Percentiles rank a stretch among this genome's conserved stretches.
phyloP scores from a whole-genome alignment of 169 alveolate species.

The Blepharisma undulans region DNA sequence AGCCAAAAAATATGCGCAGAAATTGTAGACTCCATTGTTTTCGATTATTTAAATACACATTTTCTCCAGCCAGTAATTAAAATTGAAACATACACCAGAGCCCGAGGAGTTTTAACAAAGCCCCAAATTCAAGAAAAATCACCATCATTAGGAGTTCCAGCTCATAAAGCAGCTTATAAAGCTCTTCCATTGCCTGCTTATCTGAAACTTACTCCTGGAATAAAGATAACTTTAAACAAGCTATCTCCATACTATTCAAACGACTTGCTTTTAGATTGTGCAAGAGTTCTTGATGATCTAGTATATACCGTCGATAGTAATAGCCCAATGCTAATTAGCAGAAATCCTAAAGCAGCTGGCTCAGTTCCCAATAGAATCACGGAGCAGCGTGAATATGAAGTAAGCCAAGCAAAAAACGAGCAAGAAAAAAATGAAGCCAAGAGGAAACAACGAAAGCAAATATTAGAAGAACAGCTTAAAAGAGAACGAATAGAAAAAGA shows the following conservation, averaged over 20 bases:
- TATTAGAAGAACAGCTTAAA: background rate
- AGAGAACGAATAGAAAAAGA: background rate
- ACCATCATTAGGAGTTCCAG: background rate
- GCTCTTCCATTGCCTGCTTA: slow-evolving; percentile 23
- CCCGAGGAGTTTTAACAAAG: slow-evolving; percentile 43
- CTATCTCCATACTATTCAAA: background rate
- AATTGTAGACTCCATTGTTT: slow-evolving; percentile 46
- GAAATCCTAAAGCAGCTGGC: slow-evolving; percentile 38
- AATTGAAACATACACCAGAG: slow-evolving; percentile 41
- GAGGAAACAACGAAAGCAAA: background rate
- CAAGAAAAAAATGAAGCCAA: background rate
- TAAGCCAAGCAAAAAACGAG: background rate
- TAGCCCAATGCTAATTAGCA: background rate
- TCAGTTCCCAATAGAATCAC: slow-evolving; percentile 7
- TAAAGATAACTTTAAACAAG: background rate
- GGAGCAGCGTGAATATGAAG: background rate
- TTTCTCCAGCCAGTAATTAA: slow-evolving; percentile 53
- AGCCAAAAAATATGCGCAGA: slow-evolving; percentile 41
- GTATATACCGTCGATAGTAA: background rate
- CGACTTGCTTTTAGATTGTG: slow-evolving; percentile 14
- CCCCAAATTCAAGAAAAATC: background rate
- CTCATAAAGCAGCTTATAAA: background rate
- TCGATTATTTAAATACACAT: slow-evolving; percentile 46
- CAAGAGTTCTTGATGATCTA: slow-evolving; percentile 23
- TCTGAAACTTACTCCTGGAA: slow-evolving; percentile 15